Evolutionary conservation across 352 stramenopile genomes (phyloP).

Genomic region (Globisporangium splendens): DNA sequence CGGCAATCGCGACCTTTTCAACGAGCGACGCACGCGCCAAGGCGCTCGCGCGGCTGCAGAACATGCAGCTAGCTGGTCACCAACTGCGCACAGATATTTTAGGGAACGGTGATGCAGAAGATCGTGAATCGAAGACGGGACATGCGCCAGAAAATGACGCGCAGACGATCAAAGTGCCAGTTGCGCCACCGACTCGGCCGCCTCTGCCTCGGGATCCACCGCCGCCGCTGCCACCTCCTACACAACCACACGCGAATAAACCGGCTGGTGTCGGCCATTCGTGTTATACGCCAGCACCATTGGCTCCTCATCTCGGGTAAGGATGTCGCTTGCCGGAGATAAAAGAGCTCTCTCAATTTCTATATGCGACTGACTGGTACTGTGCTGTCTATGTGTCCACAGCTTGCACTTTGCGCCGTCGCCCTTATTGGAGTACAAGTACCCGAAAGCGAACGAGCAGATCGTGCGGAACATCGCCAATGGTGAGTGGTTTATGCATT

Average conservation of each 20-base stretch:
- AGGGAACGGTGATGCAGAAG: conserved; percentile 1
- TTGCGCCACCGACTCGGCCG: conserved; percentile 15
- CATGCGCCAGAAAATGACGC: conserved; percentile 1
- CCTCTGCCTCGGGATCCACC: conserved; percentile 29
- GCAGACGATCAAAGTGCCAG: background rate
- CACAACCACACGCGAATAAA: background rate
- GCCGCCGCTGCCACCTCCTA: conserved; percentile 22
- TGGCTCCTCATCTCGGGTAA: conserved; percentile 77
- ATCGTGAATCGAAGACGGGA: background rate
- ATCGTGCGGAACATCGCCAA: conserved; percentile 88
- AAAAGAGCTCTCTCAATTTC: too few relatives aligned
- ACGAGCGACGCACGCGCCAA: conserved; percentile 24
- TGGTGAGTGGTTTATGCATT: conserved; percentile 27
- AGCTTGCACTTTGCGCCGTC: conserved; percentile 86
- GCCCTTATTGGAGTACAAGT: conserved; percentile 85
- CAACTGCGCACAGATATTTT: conserved; percentile 33
- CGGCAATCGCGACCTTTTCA: conserved; percentile 47
- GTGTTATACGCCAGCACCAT: conserved; percentile 30
- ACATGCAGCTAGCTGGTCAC: conserved; percentile 54
- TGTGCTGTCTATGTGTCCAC: background rate
- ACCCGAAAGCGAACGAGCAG: conserved; percentile 67
- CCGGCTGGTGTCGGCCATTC: background rate
- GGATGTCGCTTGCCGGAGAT: background rate
- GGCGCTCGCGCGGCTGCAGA: conserved; percentile 38
- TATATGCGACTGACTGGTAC: background rate